Conservation (phyloP, 768 basidiomycete species). For the Pulveroboletus frians region DNA sequence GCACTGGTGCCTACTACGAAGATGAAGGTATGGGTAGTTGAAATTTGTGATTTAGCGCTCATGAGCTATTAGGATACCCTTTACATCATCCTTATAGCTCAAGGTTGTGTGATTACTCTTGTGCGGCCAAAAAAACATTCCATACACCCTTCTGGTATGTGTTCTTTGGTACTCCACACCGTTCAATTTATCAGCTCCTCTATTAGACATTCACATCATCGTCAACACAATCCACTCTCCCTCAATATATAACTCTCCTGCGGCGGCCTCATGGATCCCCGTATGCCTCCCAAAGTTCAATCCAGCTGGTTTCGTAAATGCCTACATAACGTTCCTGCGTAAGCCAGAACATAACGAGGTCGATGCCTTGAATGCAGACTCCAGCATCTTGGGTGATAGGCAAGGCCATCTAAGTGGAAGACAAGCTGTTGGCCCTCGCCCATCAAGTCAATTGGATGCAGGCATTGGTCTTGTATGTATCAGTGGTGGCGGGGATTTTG, state of each 20-base stretch:
- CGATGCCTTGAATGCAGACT: background rate
- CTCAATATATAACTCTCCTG: slow-evolving; percentile 69
- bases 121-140: slow-evolving; percentile 90
- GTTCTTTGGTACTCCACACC: background rate
- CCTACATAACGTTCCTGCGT: slow-evolving; percentile 73
- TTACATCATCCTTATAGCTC: slow-evolving; percentile 82
- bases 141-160: slow-evolving; percentile 83
- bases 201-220: slow-evolving; percentile 78
- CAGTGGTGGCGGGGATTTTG: slow-evolving; percentile 79
- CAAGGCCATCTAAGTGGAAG: slow-evolving; percentile 3
- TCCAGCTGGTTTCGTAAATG: slow-evolving; percentile 82
- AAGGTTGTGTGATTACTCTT: slow-evolving; percentile 75
- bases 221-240: slow-evolving; percentile 87
- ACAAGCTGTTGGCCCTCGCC: slow-evolving; percentile 1
- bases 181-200: background rate
- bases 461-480: slow-evolving; percentile 73
- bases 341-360: slow-evolving; percentile 28
- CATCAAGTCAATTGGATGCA: slow-evolving; percentile 23
- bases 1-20: slow-evolving; percentile 74
- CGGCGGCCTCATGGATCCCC: slow-evolving; percentile 88
- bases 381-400: background rate
- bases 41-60: background rate
- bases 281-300: slow-evolving; percentile 96
- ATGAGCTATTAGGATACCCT: slow-evolving; percentile 64
- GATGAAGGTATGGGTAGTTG: slow-evolving; percentile 55